Evolutionary conservation across 2,329 filamentous ascomycete genomes (phyloP), one percentile per base, ranked within the genome.

Genomic region (Fusarium bulbicola): DNA sequence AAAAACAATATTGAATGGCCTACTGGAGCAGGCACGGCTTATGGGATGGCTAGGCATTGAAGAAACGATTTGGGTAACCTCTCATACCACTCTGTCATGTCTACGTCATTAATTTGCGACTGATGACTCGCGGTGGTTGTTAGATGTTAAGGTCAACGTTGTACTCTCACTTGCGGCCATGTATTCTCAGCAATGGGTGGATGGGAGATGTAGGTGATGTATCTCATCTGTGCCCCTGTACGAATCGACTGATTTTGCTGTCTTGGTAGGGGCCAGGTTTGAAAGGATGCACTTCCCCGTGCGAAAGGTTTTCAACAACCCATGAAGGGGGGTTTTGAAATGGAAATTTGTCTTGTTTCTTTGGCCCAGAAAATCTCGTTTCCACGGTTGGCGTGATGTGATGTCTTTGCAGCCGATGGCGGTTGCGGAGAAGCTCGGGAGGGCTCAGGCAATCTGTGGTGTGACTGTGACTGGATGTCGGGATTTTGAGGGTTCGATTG

Each of bases 191-290:
- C 45, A 61, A 63, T 52, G 36, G 40, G 59, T 49, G 32, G 26
- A 39, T n/a, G 63, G 43, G 66, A 54, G 37, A 16, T 49, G 49
- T 40, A 40, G 42, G 63, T 42, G 47, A 14, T 46, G 50, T 34
- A 46, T 45, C 26, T 45, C 50, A 53, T 47, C 16, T 34, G 42
- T 46, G 32, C 39, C 43, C 50, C 46, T 62, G 24, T 28, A 30
- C 37, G 50, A 57, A 75, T 76, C 56, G 67, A 69, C 70, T 67
- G 70, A 65, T 76, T 67, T 66, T 57, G 56, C 49, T 42, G 43
- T 43, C 34, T 59, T 50, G n/a, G 56, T 50, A 32, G 45, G 36
- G 54, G 58, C 40, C 59, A 43, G 52, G 65, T 39, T 63, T 67
- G 57, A 53, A 49, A 28, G 68, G 56, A 63, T 72, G 70, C 66